These are phyloP conservation scores for Candida sojae DNA, from an alignment of 1,139 yeast species.

Conservation along the genomic window DNA sequence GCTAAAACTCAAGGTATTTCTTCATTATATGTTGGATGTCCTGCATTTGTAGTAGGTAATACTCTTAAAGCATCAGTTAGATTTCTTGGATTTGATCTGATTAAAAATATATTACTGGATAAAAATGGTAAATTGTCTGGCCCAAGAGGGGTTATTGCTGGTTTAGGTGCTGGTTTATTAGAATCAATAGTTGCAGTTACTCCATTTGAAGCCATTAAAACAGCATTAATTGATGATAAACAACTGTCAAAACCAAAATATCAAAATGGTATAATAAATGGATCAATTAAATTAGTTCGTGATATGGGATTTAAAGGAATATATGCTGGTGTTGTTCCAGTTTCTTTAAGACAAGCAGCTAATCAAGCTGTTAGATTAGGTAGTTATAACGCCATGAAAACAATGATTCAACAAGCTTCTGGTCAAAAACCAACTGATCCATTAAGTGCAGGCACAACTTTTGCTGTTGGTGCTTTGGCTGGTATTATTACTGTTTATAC, in stretches of 20 bases:
- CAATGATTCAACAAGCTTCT: slow-evolving; percentile 72
- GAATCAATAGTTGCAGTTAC: slow-evolving; percentile 94
- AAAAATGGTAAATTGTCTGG: slow-evolving; percentile 86
- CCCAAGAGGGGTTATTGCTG: slow-evolving; percentile 90
- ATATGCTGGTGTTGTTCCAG: slow-evolving; percentile 89
- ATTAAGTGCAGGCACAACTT: slow-evolving; percentile 75
- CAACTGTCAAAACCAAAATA: slow-evolving; percentile 76
- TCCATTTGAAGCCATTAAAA: slow-evolving; percentile 95
- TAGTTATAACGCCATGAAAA: slow-evolving; percentile 85
- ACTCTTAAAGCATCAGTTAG: slow-evolving; percentile 94
- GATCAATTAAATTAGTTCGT: slow-evolving; percentile 60
- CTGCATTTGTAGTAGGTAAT: slow-evolving; percentile 94
- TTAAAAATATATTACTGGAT: slow-evolving; percentile 76
- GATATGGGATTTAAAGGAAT: slow-evolving; percentile 85
- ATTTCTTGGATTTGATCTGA: slow-evolving; percentile 88
- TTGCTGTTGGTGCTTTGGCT: slow-evolving; percentile 88
- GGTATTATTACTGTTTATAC: slow-evolving; percentile 93
- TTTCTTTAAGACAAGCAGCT: slow-evolving; percentile 92
- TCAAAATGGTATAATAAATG: slow-evolving; percentile 64
- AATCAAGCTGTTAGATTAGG: slow-evolving; percentile 95
- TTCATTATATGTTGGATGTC: slow-evolving; percentile 92
- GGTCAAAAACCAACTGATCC: slow-evolving; percentile 71
- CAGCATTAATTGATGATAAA: slow-evolving; percentile 92
- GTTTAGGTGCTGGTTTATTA: slow-evolving; percentile 91
- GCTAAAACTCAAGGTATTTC: slow-evolving; percentile 79